Conservation (phyloP, 768 basidiomycete species). For the Sarcodon sp. region DNA sequence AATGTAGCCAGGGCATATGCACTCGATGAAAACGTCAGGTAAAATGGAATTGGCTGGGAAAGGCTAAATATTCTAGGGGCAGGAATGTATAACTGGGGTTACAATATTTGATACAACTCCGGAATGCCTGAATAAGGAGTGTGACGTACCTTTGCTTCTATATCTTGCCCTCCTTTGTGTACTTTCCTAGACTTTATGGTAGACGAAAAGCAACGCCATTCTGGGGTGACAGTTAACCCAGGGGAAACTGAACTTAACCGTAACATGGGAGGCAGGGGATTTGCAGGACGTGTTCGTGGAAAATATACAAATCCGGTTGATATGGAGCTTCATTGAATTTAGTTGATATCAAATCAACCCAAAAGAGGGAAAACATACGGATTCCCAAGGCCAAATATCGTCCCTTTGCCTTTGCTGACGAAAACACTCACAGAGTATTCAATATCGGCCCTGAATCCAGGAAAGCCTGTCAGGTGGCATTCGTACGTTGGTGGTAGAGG, state of each 20-base stretch:
- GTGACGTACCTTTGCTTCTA: conserved; percentile 22
- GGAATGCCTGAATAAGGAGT: not conserved
- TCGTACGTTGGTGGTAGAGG: conserved; percentile 60
- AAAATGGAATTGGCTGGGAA: conserved; percentile 50
- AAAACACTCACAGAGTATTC: conserved; percentile 46
- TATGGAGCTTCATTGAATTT: conserved; percentile 25
- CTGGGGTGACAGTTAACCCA: conserved; percentile 30
- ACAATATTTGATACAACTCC: too few relatives aligned
- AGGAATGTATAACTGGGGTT: conserved; percentile 37
- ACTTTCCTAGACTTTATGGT: conserved; percentile 11
- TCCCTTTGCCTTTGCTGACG: conserved; percentile 39
- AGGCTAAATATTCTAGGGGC: conserved; percentile 46
- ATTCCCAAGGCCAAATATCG: conserved; percentile 34
- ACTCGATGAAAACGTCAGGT: conserved; percentile 46
- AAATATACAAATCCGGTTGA: conserved; percentile 52
- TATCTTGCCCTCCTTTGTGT: conserved; percentile 9
- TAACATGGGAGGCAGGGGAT: conserved; percentile 28
- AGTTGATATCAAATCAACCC: not conserved
- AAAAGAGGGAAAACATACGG: conserved; percentile 26
- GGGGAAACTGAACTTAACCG: conserved; percentile 10
- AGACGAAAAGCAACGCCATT: conserved; percentile 39
- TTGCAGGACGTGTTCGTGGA: conserved; percentile 51
- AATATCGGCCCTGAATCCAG: conserved; percentile 57
- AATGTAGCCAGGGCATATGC: conserved; percentile 45
- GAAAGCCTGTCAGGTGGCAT: conserved; percentile 55